Evolutionary conservation across 306 rosid species (phyloP), one percentile per base, ranked within the genome.

Genomic region (Prunus persica): DNA sequence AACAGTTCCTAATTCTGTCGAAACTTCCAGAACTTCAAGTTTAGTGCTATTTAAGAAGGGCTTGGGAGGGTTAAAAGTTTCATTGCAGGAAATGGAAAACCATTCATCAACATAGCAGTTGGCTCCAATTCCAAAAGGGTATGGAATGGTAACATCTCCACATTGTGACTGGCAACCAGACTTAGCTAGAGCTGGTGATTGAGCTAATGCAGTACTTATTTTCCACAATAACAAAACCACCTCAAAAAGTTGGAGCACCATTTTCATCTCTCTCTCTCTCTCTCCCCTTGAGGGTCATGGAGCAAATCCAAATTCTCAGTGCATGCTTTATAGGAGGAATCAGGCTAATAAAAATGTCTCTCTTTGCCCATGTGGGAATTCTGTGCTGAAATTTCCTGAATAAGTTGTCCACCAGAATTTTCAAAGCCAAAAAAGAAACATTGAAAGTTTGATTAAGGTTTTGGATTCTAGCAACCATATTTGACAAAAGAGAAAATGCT

Each of bases 71-170:
- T 22, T 15, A 1, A 30, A 2, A 30, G 28, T 34, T 2, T 32
- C 41, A 54, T 54, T 54, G 79, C 79, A 51, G 11, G 9, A 6
- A 34, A 75, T 27, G 9, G 34, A 60, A 41, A 75, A 75, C 72
- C 72, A 75, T 2, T 52, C 25, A 8, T 65, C 52, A 5, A 51
- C 3, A 65, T 65, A 75, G 49, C 79, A 65, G 70, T 49, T 62
- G 7, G 38, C 16, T 54, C 45, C 72, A 3, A 76, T 22, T 16
- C 73, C 46, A 1, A 65, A 76, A 30, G 72, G 72, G 72, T 5
- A 64, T 0, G 65, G 72, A 14, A 65, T 65, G 49, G 50, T 41
- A 10, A 76, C 64, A 52, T 13, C 0, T 5, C 54, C 72, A 38
- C 79, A 75, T 3, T 12, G 52, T 18, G 51, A 4, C 13, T 38